Conservation (phyloP, 1,284 basidiomycete species). For the Sanguinoderma infundibulare region DNA sequence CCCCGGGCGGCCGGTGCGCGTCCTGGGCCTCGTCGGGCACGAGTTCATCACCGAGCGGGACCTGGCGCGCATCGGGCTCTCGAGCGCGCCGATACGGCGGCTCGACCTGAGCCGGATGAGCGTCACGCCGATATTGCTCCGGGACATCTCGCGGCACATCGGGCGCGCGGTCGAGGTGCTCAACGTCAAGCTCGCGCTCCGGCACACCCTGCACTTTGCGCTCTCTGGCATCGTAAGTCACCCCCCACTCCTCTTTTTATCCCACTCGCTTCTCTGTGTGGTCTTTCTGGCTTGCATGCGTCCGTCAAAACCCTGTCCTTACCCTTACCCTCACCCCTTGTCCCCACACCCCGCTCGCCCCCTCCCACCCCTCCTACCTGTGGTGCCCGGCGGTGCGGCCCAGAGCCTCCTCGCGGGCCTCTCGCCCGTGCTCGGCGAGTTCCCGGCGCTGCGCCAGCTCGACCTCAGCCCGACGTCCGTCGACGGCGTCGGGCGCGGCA, state of each 20-base stretch:
- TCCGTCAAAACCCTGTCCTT: slow-evolving; percentile 9
- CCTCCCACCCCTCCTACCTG: not conserved
- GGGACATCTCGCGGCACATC: slow-evolving; percentile 57
- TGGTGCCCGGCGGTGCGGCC: not conserved
- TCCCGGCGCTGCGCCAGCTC: slow-evolving; percentile 40
- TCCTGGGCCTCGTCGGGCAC: slow-evolving; percentile 58
- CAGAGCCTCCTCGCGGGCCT: slow-evolving; percentile 44
- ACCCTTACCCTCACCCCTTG: not conserved
- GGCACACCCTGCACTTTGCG: slow-evolving; percentile 67
- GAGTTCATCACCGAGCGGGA: slow-evolving; percentile 57
- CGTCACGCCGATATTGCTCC: slow-evolving; percentile 58
- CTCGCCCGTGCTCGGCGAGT: slow-evolving; percentile 42
- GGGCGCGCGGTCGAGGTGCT: slow-evolving; percentile 49
- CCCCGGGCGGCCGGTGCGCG: slow-evolving; percentile 60
- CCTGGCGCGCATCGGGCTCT: slow-evolving; percentile 52
- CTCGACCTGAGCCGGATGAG: slow-evolving; percentile 65
- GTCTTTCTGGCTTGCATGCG: not conserved
- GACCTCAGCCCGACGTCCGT: slow-evolving; percentile 64
- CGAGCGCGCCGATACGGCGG: slow-evolving; percentile 49
- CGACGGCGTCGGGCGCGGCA: slow-evolving; percentile 41
- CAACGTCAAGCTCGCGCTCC: slow-evolving; percentile 60
- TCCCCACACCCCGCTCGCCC: not conserved
- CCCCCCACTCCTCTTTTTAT: slow-evolving; percentile 19
- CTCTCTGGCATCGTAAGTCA: slow-evolving; percentile 67
- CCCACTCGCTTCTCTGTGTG: not conserved